phyloP scores from a whole-genome alignment of 2,329 filamentous ascomycete species.

The Epichloe brachyelytri region DNA sequence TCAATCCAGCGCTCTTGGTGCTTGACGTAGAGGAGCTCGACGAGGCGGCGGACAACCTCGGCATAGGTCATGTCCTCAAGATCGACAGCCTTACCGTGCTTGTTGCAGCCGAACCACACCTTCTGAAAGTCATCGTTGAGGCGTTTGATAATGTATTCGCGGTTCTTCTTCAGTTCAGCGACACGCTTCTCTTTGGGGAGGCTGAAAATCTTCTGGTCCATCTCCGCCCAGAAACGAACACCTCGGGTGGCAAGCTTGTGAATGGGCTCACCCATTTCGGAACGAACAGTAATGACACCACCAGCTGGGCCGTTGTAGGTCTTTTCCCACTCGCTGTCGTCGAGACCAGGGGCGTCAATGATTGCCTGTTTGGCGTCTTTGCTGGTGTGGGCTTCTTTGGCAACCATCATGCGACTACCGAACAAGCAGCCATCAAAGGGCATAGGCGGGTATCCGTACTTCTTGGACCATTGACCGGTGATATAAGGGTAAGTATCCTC shows the following conservation, averaged over 20 bases:
- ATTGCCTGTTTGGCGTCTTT: constrained; percentile 82
- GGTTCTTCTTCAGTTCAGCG: constrained; percentile 74
- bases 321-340: constrained; percentile 78
- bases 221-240: constrained; percentile 94
- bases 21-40: constrained; percentile 83
- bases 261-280: constrained; percentile 98
- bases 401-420: constrained; percentile 88
- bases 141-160: constrained; percentile 86
- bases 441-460: constrained; percentile 82
- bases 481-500: constrained; percentile 90
- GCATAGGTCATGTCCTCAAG: constrained; percentile 93
- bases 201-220: constrained; percentile 97
- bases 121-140: constrained; percentile 95
- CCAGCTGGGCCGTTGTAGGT: constrained; percentile 86
- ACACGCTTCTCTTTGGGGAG: constrained; percentile 90
- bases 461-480: constrained; percentile 76
- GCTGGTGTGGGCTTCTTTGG: constrained; percentile 84
- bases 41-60: constrained; percentile 75
- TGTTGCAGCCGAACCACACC: constrained; percentile 88
- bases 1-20: constrained; percentile 90
- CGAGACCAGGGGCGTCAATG: constrained; percentile 69
- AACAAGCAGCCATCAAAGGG: constrained; percentile 88
- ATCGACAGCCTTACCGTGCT: constrained; percentile 66
- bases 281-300: constrained; percentile 90
- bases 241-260: constrained; percentile 96